These are phyloP conservation scores for Hyaloperonospora brassicae DNA, from an alignment of 352 stramenopile genomes.

Conservation along the genomic window DNA sequence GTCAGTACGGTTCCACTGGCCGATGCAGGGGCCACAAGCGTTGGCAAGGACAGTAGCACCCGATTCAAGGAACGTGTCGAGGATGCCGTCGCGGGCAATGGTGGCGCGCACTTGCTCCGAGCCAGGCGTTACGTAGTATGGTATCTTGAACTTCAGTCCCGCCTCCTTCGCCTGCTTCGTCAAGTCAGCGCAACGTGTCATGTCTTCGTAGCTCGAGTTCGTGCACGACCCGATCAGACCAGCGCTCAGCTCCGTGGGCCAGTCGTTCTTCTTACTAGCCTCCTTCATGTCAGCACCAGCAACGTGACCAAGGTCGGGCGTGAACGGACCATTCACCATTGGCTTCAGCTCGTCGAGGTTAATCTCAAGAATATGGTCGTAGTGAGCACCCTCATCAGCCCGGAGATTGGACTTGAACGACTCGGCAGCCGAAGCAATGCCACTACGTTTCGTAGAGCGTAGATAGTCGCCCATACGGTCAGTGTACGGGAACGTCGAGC, in stretches of 20 bases:
- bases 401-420: constrained; percentile 83
- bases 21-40: constrained; percentile 91
- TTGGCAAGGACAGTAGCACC: constrained; percentile 88
- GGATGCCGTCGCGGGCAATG: constrained; percentile 86
- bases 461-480: constrained; percentile 90
- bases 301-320: constrained; percentile 84
- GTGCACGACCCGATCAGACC: constrained; percentile 92
- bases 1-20: constrained; percentile 90
- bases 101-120: constrained; percentile 90
- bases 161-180: constrained; percentile 74
- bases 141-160: constrained; percentile 88
- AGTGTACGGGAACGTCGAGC: constrained; percentile 91
- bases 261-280: constrained; percentile 82
- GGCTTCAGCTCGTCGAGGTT: constrained; percentile 87
- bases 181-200: constrained; percentile 87
- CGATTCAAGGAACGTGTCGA: constrained; percentile 85
- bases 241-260: constrained; percentile 84
- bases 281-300: constrained; percentile 60
- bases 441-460: constrained; percentile 80
- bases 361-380: constrained; percentile 92
- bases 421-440: constrained; percentile 84
- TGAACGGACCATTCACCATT: constrained; percentile 90
- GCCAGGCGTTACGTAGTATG: constrained; percentile 89
- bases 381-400: constrained; percentile 86
- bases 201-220: constrained; percentile 93